Conservation (phyloP, 2,329 filamentous ascomycete species). For the Diaporthe nobilis region DNA sequence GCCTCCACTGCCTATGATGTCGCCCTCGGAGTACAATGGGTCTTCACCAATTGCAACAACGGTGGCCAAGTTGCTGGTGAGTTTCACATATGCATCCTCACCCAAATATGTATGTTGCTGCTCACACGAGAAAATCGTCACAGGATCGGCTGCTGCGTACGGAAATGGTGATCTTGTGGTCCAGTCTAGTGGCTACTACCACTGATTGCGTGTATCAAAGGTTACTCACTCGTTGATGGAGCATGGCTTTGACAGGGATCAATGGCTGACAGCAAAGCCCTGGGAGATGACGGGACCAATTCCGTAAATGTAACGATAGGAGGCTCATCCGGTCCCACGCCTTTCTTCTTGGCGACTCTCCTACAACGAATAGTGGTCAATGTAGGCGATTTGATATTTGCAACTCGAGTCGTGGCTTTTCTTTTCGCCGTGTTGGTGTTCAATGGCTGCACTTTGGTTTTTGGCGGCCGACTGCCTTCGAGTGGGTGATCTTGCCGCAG, state of each 20-base stretch:
- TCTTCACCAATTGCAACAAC: background rate
- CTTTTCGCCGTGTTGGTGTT: background rate
- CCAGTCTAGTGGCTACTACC: background rate
- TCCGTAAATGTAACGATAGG: background rate
- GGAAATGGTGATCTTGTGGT: background rate
- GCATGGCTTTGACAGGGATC: background rate
- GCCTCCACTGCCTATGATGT: background rate
- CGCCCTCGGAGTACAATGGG: background rate
- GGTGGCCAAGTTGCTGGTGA: conserved; percentile 2
- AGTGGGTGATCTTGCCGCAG: too few species aligned
- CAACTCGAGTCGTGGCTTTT: background rate
- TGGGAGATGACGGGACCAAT: background rate
- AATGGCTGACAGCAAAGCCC: background rate
- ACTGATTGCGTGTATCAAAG: background rate
- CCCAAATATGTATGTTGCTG: background rate
- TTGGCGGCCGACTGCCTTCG: too few species aligned
- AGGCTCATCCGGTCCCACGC: background rate
- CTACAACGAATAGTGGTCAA: background rate
- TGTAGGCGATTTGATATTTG: background rate
- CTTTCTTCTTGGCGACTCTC: background rate
- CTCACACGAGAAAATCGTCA: background rate
- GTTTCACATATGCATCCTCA: background rate
- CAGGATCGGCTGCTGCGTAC: conserved; percentile 5
- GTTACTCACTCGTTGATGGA: background rate
- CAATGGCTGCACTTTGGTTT: too few species aligned